Conservation (phyloP, 257 asterid species). For the Penstemon eatonii region DNA sequence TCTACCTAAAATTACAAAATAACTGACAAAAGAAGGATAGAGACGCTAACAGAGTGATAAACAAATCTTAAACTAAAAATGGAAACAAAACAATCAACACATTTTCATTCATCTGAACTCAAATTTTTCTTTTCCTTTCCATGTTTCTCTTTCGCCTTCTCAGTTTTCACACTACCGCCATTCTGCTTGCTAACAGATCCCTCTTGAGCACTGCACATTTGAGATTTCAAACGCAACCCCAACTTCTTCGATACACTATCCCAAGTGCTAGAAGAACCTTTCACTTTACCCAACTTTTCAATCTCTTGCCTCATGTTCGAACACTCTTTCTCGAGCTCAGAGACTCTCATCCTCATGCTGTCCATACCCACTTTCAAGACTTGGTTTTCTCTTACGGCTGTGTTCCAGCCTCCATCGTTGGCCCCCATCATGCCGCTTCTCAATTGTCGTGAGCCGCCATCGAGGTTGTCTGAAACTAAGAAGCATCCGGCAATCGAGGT, state of each 20-base stretch:
- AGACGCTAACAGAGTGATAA: constrained; percentile 9
- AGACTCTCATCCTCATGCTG: constrained; percentile 86
- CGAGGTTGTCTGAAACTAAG: constrained; percentile 89
- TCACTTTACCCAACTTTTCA: constrained; percentile 70
- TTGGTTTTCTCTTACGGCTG: constrained; percentile 87
- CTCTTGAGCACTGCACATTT: constrained; percentile 96
- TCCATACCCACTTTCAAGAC: constrained; percentile 99
- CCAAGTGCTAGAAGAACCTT: constrained; percentile 60
- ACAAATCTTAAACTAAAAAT: constrained; percentile 26
- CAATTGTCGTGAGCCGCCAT: constrained; percentile 84
- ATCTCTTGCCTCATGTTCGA: constrained; percentile 84
- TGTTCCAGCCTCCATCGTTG: constrained; percentile 70
- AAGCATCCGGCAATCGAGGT: constrained; percentile 96
- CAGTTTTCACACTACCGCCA: constrained; percentile 42
- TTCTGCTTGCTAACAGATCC: constrained; percentile 83
- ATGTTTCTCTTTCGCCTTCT: constrained; percentile 47
- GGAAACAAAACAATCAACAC: constrained; percentile 14
- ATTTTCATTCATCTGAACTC: constrained; percentile 37
- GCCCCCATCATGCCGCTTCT: constrained; percentile 73
- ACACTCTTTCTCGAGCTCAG: constrained; percentile 92
- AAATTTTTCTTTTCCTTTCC: constrained; percentile 59
- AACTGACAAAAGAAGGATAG: background rate
- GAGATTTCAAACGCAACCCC: constrained; percentile 80
- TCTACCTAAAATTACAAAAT: constrained; percentile 34
- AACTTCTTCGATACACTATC: constrained; percentile 75